These are phyloP conservation scores for Ambrosia hybrid DNA, from an alignment of 140 eudicot species.

Conservation along the genomic window DNA sequence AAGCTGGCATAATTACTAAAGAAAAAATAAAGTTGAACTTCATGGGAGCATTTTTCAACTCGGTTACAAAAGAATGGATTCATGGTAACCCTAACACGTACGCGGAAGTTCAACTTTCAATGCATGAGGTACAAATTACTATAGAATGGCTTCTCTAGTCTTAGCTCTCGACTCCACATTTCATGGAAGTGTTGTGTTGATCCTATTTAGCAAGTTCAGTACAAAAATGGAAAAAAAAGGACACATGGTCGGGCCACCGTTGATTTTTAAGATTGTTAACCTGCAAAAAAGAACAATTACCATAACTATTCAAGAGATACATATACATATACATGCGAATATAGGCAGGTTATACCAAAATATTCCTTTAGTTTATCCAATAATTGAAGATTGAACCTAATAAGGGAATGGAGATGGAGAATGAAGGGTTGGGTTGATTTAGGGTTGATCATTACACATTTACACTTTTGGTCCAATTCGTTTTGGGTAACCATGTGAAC, in stretches of 20 bases:
- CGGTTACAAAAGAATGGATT: constrained; percentile 16
- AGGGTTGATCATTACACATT: no score
- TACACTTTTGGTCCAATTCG: no score
- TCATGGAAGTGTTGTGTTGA: constrained; percentile 33
- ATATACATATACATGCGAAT: no score
- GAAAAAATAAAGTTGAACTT: no score
- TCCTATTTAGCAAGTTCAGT: constrained; percentile 28
- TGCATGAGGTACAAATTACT: constrained; percentile 33
- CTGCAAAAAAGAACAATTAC: constrained; percentile 23
- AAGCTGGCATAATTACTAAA: background rate
- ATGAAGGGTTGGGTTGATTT: background rate
- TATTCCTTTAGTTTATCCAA: background rate
- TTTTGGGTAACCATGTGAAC: no score
- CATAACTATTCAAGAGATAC: background rate
- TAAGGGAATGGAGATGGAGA: background rate
- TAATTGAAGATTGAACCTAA: background rate
- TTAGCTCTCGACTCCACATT: constrained; percentile 25
- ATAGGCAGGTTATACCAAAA: no score
- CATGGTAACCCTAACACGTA: constrained; percentile 12
- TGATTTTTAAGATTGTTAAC: constrained; percentile 20
- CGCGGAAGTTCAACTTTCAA: constrained; percentile 6
- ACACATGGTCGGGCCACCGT: constrained; percentile 18
- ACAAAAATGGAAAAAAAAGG: constrained; percentile 32
- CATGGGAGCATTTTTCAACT: background rate
- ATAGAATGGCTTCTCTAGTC: constrained; percentile 22